A percentile compares a stretch with the other conserved stretches of the same genome.
Evolutionary conservation across 768 basidiomycete genomes (phyloP).

Genomic region (Pulveroboletus ravenelii): DNA sequence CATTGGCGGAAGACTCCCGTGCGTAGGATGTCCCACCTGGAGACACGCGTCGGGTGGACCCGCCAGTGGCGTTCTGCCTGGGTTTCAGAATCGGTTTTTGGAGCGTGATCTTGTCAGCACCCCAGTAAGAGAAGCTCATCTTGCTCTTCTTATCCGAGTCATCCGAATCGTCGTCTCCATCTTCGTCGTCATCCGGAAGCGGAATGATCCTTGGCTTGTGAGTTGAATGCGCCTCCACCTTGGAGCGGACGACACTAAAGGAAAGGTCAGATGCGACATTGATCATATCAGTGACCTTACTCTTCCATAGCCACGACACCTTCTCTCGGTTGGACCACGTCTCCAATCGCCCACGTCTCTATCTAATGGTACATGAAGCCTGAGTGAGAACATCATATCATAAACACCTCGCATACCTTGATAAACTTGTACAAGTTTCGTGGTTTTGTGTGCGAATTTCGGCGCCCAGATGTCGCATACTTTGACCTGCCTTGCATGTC

Average conservation of each 20-base stretch:
- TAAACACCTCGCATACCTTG: conserved; percentile 49
- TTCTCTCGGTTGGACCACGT: conserved; percentile 68
- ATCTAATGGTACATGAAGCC: conserved; percentile 46
- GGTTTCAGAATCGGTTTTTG: conserved; percentile 69
- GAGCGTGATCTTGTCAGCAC: conserved; percentile 85
- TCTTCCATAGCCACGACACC: conserved; percentile 90
- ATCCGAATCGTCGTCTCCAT: conserved; percentile 71
- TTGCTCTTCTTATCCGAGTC: conserved; percentile 88
- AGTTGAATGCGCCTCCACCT: conserved; percentile 52
- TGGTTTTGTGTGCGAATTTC: conserved; percentile 73
- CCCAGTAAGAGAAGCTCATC: conserved; percentile 94
- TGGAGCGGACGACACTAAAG: conserved; percentile 63
- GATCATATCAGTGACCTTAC: conserved; percentile 42
- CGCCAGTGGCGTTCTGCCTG: conserved; percentile 30
- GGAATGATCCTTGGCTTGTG: conserved; percentile 65
- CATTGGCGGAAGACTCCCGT: conserved; percentile 82
- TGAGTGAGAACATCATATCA: neutral
- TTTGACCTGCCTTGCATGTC: conserved; percentile 81
- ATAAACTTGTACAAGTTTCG: conserved; percentile 92
- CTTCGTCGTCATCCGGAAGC: conserved; percentile 58
- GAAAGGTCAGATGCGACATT: conserved; percentile 5
- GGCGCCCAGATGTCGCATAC: conserved; percentile 75
- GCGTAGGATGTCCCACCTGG: conserved; percentile 55
- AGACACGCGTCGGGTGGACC: conserved; percentile 35
- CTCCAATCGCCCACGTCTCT: conserved; percentile 82